Conservation (phyloP, 176 grass and related monocot species). For the Oryza meridionalis region DNA sequence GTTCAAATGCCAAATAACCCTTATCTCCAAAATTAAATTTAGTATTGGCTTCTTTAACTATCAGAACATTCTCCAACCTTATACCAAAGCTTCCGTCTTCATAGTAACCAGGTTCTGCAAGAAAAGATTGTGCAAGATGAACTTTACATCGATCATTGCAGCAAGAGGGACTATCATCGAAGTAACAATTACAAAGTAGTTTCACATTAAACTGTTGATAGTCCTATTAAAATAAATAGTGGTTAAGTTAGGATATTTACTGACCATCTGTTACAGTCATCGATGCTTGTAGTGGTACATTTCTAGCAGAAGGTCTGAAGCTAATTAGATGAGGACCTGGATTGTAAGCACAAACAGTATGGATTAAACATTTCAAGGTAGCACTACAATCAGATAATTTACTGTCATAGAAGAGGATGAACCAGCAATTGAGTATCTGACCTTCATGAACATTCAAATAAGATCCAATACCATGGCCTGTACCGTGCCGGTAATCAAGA, state of each 20-base stretch:
- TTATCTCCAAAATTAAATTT: slow-evolving; percentile 92
- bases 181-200: background rate
- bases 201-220: background rate
- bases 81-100: slow-evolving; percentile 96
- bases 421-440: slow-evolving; percentile 39
- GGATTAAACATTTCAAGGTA: background rate
- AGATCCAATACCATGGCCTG: slow-evolving; percentile 95
- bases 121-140: slow-evolving; percentile 24
- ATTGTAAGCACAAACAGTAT: slow-evolving; percentile 9
- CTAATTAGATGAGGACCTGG: slow-evolving; percentile 98
- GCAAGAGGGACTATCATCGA: background rate
- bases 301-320: slow-evolving; percentile 89
- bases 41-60: slow-evolving; percentile 75
- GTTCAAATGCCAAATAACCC: slow-evolving; percentile 89
- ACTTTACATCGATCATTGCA: background rate
- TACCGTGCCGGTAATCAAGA: slow-evolving; percentile 94
- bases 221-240: background rate
- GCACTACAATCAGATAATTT: slow-evolving; percentile 18
- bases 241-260: slow-evolving; percentile 22
- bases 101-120: slow-evolving; percentile 95
- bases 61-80: slow-evolving; percentile 97
- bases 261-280: slow-evolving; percentile 98
- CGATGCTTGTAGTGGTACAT: slow-evolving; percentile 89
- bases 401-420: slow-evolving; percentile 40
- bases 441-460: slow-evolving; percentile 99